Percentiles rank a stretch among this genome's conserved stretches.
Conservation (phyloP, 2,329 filamentous ascomycete species). For the Scedosporium aurantiacum region DNA sequence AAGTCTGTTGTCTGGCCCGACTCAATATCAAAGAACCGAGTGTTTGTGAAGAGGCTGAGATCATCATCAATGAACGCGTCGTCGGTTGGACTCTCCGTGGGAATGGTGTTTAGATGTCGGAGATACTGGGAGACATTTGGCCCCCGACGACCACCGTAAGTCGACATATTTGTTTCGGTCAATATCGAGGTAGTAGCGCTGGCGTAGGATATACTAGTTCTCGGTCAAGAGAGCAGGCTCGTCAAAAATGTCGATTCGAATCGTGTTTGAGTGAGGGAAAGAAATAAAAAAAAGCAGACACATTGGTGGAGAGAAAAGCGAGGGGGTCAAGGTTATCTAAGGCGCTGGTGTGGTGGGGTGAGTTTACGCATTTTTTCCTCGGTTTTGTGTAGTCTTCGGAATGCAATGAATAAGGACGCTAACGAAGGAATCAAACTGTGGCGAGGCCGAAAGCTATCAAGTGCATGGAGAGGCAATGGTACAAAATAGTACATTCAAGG, state of each 20-base stretch:
- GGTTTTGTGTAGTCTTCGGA: too few relatives aligned
- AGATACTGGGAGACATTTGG: conserved; percentile 87
- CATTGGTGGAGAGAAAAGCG: not conserved
- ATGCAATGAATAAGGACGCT: too few relatives aligned
- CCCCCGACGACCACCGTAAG: conserved; percentile 64
- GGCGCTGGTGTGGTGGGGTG: too few relatives aligned
- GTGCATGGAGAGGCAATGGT: too few relatives aligned
- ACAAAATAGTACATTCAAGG: too few relatives aligned
- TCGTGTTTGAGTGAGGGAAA: too few relatives aligned
- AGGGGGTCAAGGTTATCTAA: not conserved
- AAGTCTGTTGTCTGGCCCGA: conserved; percentile 48
- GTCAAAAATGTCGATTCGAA: too few relatives aligned
- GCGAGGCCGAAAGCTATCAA: too few relatives aligned
- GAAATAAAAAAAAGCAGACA: not conserved
- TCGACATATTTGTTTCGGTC: conserved; percentile 43
- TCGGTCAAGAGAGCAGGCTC: too few relatives aligned
- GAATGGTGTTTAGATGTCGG: conserved; percentile 68
- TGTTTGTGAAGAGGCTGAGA: conserved; percentile 70
- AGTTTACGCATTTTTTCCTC: too few relatives aligned
- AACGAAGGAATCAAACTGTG: too few relatives aligned
- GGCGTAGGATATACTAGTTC: too few relatives aligned
- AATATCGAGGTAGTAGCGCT: not conserved
- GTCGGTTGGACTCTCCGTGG: conserved; percentile 38
- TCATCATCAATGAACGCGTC: conserved; percentile 58
- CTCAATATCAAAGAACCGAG: conserved; percentile 73